Evolutionary conservation across 106 monocot genomes (phyloP), one percentile per base, ranked within the genome.

Genomic region (Vanilla planifolia): DNA sequence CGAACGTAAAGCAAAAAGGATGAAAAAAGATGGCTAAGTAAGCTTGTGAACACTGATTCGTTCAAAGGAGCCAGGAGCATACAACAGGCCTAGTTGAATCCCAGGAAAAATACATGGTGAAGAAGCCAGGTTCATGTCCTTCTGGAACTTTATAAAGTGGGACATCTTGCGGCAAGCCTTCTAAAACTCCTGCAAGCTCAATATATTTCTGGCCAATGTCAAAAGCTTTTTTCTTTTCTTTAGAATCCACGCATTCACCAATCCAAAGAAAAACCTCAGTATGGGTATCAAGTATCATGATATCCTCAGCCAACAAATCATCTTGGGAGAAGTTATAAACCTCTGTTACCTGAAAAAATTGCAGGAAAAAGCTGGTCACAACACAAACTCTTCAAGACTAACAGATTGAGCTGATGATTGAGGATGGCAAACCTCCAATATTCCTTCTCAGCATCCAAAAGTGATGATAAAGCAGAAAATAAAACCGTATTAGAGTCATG

Each of bases 251-350:
- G 29, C 51, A 77, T 2, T 85, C 73, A 40, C 90, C 90, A 67
- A 91, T 61, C 90, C 90, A 91, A 60, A 85, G 67, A 79, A 91
- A 91, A 30, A 91, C 77, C 44, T 85, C 90, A 17, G 76, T 67
- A 75, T 82, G 82, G 45, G 82, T 79, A 55, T 91, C 85, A 28
- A 91, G 79, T 51, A 91, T 82, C 51, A 91, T 30, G 24, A 85
- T 68, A 58, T 91, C 90, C 70, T 91, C 90, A n/a, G 85, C 68
- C 62, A 91, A 50, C 42, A 91, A 51, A 79, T 91, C 90, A 77
- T 91, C 90, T 85, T 91, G 90, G 23, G 82, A 74, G 57, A 91
- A 91, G 62, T 85, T 91, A 52, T 65, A 91, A 50, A 91, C 59
- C 71, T 91, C 90, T 56, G 62, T 35, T 34, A 85, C 76, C 90